Conservation (phyloP, 2,329 filamentous ascomycete genomes). For the Calonectria ilicicola region DNA sequence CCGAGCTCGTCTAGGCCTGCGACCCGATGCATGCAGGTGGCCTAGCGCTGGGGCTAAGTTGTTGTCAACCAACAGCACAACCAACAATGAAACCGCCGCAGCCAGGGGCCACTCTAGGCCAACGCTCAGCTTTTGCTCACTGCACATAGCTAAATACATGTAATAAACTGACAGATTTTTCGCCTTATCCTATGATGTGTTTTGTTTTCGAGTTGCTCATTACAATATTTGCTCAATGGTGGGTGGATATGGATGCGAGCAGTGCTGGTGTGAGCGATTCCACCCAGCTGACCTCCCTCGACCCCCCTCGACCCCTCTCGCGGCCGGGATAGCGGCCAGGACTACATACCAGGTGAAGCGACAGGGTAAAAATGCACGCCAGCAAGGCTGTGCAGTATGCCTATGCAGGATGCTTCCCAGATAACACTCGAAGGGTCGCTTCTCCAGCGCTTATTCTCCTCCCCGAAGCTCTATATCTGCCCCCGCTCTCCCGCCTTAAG, state of each 20-base stretch:
- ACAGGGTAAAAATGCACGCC: conserved; percentile 1
- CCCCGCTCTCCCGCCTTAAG: neutral
- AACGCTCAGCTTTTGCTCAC: neutral
- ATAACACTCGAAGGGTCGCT: conserved; percentile 3
- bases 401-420: conserved; percentile 26
- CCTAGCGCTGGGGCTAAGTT: conserved; percentile 1
- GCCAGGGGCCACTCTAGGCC: neutral
- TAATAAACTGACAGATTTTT: neutral
- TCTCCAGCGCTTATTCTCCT: conserved; percentile 25
- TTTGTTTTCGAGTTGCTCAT: neutral
- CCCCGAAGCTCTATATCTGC: conserved; percentile 31
- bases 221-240: neutral
- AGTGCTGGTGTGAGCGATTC: conserved; percentile 7
- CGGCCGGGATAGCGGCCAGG: conserved; percentile 23
- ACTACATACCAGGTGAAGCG: neutral
- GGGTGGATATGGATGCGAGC: neutral
- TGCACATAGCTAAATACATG: neutral
- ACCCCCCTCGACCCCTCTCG: neutral
- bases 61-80: neutral
- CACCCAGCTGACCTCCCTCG: conserved; percentile 30
- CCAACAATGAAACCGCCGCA: conserved; percentile 1
- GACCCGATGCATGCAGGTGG: neutral
- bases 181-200: neutral
- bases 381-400: conserved; percentile 23
- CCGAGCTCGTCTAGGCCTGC: neutral